A percentile compares a stretch with the other conserved stretches of the same genome.
phyloP scores from a whole-genome alignment of 1,284 basidiomycete species.

The Sanguinoderma infundibulare region DNA sequence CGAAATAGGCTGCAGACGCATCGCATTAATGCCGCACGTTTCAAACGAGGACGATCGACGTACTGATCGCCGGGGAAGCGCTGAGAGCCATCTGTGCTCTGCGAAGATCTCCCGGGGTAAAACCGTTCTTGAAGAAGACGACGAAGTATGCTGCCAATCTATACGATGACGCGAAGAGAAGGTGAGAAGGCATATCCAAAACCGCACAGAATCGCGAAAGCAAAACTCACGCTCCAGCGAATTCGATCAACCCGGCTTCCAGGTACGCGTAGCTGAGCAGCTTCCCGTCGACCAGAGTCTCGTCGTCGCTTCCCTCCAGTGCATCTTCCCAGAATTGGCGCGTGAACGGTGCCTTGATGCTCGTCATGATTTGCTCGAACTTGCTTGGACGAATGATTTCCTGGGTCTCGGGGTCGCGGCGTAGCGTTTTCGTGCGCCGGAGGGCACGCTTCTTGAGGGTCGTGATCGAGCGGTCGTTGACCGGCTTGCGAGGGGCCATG shows the following conservation, averaged over 20 bases:
- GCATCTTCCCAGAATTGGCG: conserved; percentile 63
- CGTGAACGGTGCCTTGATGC: conserved; percentile 57
- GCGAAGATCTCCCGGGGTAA: conserved; percentile 59
- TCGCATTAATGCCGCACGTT: neutral
- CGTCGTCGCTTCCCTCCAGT: conserved; percentile 56
- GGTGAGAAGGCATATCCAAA: conserved; percentile 65
- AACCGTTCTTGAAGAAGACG: conserved; percentile 66
- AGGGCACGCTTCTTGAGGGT: conserved; percentile 61
- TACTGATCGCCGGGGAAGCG: conserved; percentile 10
- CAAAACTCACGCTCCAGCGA: conserved; percentile 49
- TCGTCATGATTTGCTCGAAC: conserved; percentile 41
- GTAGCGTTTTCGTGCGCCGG: conserved; percentile 59
- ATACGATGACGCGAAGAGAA: conserved; percentile 40
- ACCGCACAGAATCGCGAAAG: conserved; percentile 34
- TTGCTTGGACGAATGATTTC: conserved; percentile 48
- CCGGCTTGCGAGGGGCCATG: conserved; percentile 68
- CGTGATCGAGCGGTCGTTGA: conserved; percentile 60
- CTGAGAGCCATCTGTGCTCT: conserved; percentile 46
- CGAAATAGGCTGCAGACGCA: conserved; percentile 47
- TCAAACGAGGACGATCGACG: neutral
- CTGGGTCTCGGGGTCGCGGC: conserved; percentile 58
- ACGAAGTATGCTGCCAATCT: conserved; percentile 68
- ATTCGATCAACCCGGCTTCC: conserved; percentile 67
- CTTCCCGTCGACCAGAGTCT: conserved; percentile 63
- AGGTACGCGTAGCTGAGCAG: conserved; percentile 72